A percentile compares a stretch with the other conserved stretches of the same genome.
phyloP scores from a whole-genome alignment of 768 basidiomycete species.

The Auricularia cornea region DNA sequence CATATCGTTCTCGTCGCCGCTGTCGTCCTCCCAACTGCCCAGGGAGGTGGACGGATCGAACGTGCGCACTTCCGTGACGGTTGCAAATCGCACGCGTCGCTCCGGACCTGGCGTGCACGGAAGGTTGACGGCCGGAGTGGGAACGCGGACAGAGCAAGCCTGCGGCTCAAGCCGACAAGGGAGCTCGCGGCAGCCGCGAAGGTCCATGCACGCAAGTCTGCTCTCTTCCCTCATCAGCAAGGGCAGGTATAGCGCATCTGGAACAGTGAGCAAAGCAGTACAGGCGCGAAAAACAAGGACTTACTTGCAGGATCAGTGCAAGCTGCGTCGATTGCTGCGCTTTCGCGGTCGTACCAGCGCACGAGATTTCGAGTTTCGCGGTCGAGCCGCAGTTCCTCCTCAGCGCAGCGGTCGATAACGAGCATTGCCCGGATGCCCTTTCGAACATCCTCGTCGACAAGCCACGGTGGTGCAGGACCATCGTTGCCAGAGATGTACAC shows the following conservation, averaged over 20 bases:
- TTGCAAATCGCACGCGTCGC: too few species aligned
- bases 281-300: background rate
- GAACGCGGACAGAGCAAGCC: too few species aligned
- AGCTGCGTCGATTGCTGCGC: background rate
- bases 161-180: too few species aligned
- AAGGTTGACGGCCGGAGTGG: too few species aligned
- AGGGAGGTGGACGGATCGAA: too few species aligned
- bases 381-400: constrained; percentile 21
- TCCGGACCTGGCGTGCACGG: too few species aligned
- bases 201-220: too few species aligned
- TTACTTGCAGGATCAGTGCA: background rate
- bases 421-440: constrained; percentile 25
- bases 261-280: background rate
- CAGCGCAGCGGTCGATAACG: constrained; percentile 19
- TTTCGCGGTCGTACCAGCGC: constrained; percentile 25
- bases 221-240: too few species aligned
- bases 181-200: too few species aligned
- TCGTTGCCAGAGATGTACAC: constrained; percentile 23
- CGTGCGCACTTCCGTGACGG: too few species aligned
- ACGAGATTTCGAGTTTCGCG: constrained; percentile 28
- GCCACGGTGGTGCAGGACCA: constrained; percentile 21
- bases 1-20: too few species aligned
- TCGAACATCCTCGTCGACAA: constrained; percentile 23
- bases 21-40: too few species aligned
- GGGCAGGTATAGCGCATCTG: background rate